phyloP scores from a whole-genome alignment of 352 stramenopile species.

The Pilasporangium apinafurcum region DNA sequence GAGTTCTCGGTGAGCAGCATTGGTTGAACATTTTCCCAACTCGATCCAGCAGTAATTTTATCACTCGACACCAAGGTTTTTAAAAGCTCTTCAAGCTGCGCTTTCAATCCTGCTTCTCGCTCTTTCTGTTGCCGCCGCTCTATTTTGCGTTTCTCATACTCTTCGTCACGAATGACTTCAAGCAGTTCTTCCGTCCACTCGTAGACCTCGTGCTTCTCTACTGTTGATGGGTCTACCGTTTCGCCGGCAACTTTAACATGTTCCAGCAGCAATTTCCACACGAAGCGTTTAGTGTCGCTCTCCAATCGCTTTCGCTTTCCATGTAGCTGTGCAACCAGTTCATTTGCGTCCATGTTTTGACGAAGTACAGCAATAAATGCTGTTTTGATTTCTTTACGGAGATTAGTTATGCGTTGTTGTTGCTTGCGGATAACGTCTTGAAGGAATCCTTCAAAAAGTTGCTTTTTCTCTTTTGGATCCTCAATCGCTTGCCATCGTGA shows the following conservation, averaged over 20 bases:
- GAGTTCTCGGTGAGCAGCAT: no score
- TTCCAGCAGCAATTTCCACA: slow-evolving; percentile 34
- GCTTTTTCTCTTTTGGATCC: slow-evolving; percentile 55
- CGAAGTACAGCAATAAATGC: slow-evolving; percentile 34
- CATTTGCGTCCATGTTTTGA: slow-evolving; percentile 20
- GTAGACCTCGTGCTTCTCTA: slow-evolving; percentile 57
- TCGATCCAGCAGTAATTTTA: slow-evolving; percentile 1
- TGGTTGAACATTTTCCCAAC: not conserved
- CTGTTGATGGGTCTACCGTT: slow-evolving; percentile 4
- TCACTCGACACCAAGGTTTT: slow-evolving; percentile 11
- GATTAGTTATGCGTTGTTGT: slow-evolving; percentile 29
- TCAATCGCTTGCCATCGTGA: slow-evolving; percentile 55
- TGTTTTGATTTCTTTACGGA: slow-evolving; percentile 28
- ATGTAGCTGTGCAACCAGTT: slow-evolving; percentile 8
- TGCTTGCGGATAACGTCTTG: slow-evolving; percentile 54
- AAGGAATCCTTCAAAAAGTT: slow-evolving; percentile 63
- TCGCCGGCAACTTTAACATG: slow-evolving; percentile 12
- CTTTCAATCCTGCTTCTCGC: slow-evolving; percentile 21
- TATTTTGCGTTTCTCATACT: slow-evolving; percentile 33
- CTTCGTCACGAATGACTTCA: slow-evolving; percentile 30
- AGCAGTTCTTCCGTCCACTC: slow-evolving; percentile 53
- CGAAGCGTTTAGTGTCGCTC: slow-evolving; percentile 29
- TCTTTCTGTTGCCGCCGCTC: slow-evolving; percentile 40
- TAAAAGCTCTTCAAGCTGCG: slow-evolving; percentile 15
- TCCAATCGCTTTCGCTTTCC: slow-evolving; percentile 36